A percentile compares a stretch with the other conserved stretches of the same genome.
These are phyloP conservation scores for Trichoderma citrinoviride DNA, from an alignment of 2,329 filamentous ascomycete species.

Conservation along the genomic window DNA sequence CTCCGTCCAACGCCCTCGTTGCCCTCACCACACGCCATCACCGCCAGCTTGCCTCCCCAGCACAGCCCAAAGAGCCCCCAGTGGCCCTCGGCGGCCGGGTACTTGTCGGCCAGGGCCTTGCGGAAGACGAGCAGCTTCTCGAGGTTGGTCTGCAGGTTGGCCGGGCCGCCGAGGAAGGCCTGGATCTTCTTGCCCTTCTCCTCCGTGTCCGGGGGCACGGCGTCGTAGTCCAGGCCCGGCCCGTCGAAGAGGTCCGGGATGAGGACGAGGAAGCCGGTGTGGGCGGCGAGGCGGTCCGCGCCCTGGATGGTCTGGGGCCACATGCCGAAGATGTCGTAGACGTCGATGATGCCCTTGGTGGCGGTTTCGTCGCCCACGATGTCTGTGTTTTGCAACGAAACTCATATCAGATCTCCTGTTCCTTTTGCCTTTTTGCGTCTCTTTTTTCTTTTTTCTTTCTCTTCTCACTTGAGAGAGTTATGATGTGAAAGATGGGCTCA, in stretches of 20 bases:
- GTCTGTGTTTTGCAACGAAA: constrained; percentile 30
- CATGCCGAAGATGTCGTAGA: constrained; percentile 50
- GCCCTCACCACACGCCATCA: constrained; percentile 37
- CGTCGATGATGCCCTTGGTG: constrained; percentile 40
- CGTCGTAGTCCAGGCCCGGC: constrained; percentile 30
- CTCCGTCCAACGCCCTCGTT: constrained; percentile 36
- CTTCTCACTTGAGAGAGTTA: too few species aligned
- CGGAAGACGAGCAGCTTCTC: constrained; percentile 35
- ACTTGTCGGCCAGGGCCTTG: constrained; percentile 33
- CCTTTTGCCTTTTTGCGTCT: neutral
- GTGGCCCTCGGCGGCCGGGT: constrained; percentile 39
- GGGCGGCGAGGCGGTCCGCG: constrained; percentile 44
- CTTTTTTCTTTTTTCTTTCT: too few species aligned
- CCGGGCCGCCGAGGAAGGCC: constrained; percentile 35
- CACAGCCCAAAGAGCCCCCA: constrained; percentile 48
- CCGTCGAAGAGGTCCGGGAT: constrained; percentile 44
- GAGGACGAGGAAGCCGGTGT: constrained; percentile 39
- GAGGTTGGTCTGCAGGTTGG: constrained; percentile 31
- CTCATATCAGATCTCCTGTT: neutral
- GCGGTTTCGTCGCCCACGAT: constrained; percentile 36
- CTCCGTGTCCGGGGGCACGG: constrained; percentile 42
- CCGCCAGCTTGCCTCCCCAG: constrained; percentile 49
- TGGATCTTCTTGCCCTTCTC: constrained; percentile 40
- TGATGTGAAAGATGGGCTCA: neutral
- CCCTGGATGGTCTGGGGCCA: constrained; percentile 47